These are phyloP conservation scores for Bipolaris sorokiniana DNA, from an alignment of 2,329 filamentous ascomycete genomes.

Conservation along the genomic window DNA sequence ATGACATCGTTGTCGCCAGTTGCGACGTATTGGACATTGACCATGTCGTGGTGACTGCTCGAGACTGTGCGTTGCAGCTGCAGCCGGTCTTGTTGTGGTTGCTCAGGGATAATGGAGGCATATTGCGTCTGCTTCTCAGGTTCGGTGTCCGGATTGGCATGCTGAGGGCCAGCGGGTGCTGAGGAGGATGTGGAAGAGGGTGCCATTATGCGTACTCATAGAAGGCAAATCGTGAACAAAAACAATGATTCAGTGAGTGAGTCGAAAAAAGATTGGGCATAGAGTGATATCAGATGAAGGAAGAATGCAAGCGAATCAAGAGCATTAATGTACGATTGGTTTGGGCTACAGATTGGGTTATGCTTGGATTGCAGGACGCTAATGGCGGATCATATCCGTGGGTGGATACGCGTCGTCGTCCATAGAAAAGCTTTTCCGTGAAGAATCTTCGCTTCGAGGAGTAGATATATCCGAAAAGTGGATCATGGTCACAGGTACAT, in stretches of 20 bases:
- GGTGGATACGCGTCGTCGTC: conserved; percentile 19
- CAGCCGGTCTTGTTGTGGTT: conserved; percentile 25
- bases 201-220: conserved; percentile 42
- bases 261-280: not conserved
- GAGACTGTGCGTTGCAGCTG: conserved; percentile 44
- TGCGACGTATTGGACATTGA: conserved; percentile 32
- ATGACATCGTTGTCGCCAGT: conserved; percentile 55
- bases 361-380: conserved; percentile 19
- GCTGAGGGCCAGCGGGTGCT: conserved; percentile 22
- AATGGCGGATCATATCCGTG: conserved; percentile 20
- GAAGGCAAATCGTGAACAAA: conserved; percentile 16
- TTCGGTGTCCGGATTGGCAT: conserved; percentile 11
- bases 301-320: conserved; percentile 10
- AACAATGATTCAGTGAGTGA: not conserved
- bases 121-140: conserved; percentile 37
- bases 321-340: conserved; percentile 14
- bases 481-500: conserved; percentile 24
- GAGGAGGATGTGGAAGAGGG: conserved; percentile 28
- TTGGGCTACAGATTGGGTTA: conserved; percentile 20
- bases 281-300: not conserved
- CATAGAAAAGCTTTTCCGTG: conserved; percentile 39
- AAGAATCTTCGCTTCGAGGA: conserved; percentile 29
- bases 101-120: conserved; percentile 38
- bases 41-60: conserved; percentile 42
- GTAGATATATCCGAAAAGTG: conserved; percentile 31